A percentile compares a stretch with the other conserved stretches of the same genome.
These are phyloP conservation scores for Lodderomyces margitis DNA, from an alignment of 1,139 yeast species.

Conservation along the genomic window DNA sequence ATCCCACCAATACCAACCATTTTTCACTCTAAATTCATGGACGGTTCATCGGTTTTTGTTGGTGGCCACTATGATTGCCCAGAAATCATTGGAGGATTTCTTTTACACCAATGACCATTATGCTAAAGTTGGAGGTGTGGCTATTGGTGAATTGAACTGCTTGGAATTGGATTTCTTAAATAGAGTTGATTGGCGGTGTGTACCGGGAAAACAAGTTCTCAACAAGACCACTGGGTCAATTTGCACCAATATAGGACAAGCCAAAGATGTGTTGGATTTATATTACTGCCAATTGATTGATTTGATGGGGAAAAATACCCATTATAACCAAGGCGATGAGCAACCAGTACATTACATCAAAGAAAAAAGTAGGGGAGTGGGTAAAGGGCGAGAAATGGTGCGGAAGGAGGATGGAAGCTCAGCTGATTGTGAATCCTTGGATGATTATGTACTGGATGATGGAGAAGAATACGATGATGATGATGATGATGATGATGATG, in stretches of 20 bases:
- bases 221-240: background rate
- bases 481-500: slow-evolving; percentile 12
- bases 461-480: slow-evolving; percentile 9
- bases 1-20: slow-evolving; percentile 69
- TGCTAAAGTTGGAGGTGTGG: slow-evolving; percentile 95
- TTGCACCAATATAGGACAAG: slow-evolving; percentile 21
- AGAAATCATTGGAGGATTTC: slow-evolving; percentile 90
- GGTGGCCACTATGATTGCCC: slow-evolving; percentile 88
- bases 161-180: slow-evolving; percentile 84
- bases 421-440: slow-evolving; percentile 15
- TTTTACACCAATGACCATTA: slow-evolving; percentile 93
- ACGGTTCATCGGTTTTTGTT: slow-evolving; percentile 90
- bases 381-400: slow-evolving; percentile 6
- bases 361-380: slow-evolving; percentile 11
- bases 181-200: slow-evolving; percentile 68
- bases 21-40: slow-evolving; percentile 81
- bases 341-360: background rate
- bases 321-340: slow-evolving; percentile 11
- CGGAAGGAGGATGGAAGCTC: slow-evolving; percentile 6
- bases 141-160: slow-evolving; percentile 78
- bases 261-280: slow-evolving; percentile 50
- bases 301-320: slow-evolving; percentile 50
- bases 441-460: slow-evolving; percentile 12
- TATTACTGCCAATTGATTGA: slow-evolving; percentile 63
- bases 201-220: slow-evolving; percentile 35